Percentiles rank a stretch among this genome's conserved stretches.
Evolutionary conservation across 495 filamentous ascomycete species (phyloP).

Genomic region (Penicillium desertorum): DNA sequence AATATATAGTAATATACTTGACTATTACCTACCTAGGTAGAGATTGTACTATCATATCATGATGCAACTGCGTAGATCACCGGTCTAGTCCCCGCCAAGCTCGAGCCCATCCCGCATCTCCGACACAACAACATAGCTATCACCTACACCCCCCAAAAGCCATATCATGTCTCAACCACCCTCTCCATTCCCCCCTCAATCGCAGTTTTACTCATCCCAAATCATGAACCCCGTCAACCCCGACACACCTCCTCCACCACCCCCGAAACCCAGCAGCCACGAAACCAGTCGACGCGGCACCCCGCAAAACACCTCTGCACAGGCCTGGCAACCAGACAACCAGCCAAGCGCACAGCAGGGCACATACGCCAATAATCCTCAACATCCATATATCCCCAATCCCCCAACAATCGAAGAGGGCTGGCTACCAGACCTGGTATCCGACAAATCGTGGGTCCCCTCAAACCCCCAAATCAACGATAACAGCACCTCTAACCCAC

Average conservation of each 20-base stretch:
- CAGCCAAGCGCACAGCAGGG: conserved; percentile 24
- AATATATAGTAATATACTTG: not conserved
- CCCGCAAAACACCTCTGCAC: conserved; percentile 41
- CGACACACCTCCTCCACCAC: conserved; percentile 65
- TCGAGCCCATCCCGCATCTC: conserved; percentile 15
- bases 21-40: no score
- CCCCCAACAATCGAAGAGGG: conserved; percentile 45
- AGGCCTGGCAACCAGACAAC: conserved; percentile 24
- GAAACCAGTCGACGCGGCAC: conserved; percentile 68
- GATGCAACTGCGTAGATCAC: not conserved
- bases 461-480: not conserved
- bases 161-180: conserved; percentile 34
- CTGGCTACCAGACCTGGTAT: conserved; percentile 69
- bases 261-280: conserved; percentile 69
- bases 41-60: not conserved
- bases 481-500: not conserved
- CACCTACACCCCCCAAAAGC: conserved; percentile 4
- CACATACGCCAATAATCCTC: conserved; percentile 16
- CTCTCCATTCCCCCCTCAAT: conserved; percentile 25
- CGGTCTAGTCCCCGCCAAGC: conserved; percentile 17
- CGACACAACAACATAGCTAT: conserved; percentile 9
- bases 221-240: conserved; percentile 33
- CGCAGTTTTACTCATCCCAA: conserved; percentile 26
- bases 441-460: conserved; percentile 68
- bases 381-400: conserved; percentile 25